phyloP scores from a whole-genome alignment of 805 yeast species.

The Hanseniaspora occidentalis region DNA sequence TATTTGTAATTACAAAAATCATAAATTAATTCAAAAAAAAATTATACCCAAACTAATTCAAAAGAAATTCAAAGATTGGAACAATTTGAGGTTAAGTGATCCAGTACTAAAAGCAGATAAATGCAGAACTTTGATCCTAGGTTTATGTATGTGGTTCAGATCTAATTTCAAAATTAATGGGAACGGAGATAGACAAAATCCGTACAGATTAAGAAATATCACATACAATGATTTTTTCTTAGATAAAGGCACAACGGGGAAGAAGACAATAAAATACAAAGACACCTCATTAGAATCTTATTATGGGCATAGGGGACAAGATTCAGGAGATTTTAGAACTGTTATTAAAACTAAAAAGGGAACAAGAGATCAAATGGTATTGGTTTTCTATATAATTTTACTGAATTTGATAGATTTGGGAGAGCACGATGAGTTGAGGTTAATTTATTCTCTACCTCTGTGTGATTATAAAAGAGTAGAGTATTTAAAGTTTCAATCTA shows the following conservation, averaged over 20 bases:
- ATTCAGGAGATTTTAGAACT: constrained; percentile 7
- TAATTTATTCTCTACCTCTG: constrained; percentile 18
- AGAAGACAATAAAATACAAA: not conserved
- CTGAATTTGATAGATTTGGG: constrained; percentile 8
- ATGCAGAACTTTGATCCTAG: constrained; percentile 13
- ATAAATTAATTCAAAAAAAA: constrained; percentile 4
- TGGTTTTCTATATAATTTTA: constrained; percentile 15
- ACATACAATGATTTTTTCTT: no score
- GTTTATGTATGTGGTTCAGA: constrained; percentile 18
- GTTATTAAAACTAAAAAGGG: constrained; percentile 16
- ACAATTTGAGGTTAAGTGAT: not conserved
- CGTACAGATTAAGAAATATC: constrained; percentile 8
- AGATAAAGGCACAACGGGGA: no score
- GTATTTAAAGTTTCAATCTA: constrained; percentile 1
- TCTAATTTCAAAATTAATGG: constrained; percentile 15
- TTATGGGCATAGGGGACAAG: not conserved
- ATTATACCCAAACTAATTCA: constrained; percentile 17
- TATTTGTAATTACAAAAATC: constrained; percentile 12
- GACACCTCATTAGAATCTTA: not conserved
- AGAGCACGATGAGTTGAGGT: not conserved
- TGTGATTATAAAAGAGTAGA: constrained; percentile 8
- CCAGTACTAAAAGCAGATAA: not conserved
- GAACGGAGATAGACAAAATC: constrained; percentile 19
- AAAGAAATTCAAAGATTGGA: constrained; percentile 11
- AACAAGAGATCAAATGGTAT: constrained; percentile 13